Base-by-base conservation (phyloP, 768 basidiomycete genomes). In the Termitomyces sp. region DNA sequence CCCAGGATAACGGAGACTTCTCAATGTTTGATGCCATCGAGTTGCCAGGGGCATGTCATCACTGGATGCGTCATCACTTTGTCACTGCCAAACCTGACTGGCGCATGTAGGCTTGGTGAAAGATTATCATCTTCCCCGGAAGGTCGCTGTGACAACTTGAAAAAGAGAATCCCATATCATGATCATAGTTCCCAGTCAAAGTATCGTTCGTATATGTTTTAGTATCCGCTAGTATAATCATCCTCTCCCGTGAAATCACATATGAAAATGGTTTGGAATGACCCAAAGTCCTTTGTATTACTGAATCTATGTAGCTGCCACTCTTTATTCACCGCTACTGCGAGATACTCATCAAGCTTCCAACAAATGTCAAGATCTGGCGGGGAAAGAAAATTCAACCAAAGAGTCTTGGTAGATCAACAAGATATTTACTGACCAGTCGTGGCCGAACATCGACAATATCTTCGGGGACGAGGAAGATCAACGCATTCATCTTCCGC, bases 381-480 rank as follows among this genome's bases (percentile, higher is more conserved):
- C 26, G 19, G 41, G 34, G 24, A 34, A 12, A 6, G 34, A 34
- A 34, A 14, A n/a, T 40, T 3, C 12, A 14, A 26, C 40, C 21
- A 52, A n/a, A 26, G 51, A 26, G 26, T 14, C 28, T 30, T 12
- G 24, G 40, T 17, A 22, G 15, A 2, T 37, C 38, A 48, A 19
- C 46, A 15, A 49, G 37, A 22, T 26, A 24, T 30, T 28, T 19
- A 77, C 89, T 40, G 67, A 96, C 93, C 68, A 97, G 77, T 56
- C 92, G 84, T 32, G 93, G 84, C 42, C 96, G 85, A 57, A 98
- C 81, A 68, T 98, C 95, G 35, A 98, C 93, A 62, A 98, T 94
- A 71, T 94, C 94, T 66, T 98, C 96, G 0, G 96, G 94, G 0
- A 98, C 96, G 56, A 98, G 74, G 80, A 98, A 98, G 64, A 98